Percentiles rank a stretch among this genome's conserved stretches.
phyloP scores from a whole-genome alignment of 2,329 filamentous ascomycete genomes.

The Hypoxylon sp. region DNA sequence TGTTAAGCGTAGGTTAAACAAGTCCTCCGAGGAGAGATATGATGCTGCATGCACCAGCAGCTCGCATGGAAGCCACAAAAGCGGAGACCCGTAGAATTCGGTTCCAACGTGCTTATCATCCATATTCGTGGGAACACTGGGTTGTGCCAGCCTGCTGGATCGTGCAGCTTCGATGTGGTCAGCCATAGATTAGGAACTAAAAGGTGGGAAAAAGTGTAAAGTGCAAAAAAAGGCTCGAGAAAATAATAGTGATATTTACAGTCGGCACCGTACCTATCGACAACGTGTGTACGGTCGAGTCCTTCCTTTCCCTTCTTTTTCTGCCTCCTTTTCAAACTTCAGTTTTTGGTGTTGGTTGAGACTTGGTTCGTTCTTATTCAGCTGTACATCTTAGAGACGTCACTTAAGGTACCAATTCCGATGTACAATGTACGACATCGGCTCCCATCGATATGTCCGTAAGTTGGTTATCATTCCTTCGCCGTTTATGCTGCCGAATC shows the following conservation, averaged over 20 bases:
- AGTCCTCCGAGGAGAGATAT: conserved; percentile 41
- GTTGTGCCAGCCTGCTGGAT: conserved; percentile 17
- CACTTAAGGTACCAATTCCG: conserved; percentile 27
- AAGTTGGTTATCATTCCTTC: conserved; percentile 16
- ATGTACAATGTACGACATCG: conserved; percentile 26
- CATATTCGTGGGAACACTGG: conserved; percentile 20
- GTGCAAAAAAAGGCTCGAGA: conserved; percentile 1
- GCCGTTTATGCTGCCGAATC: conserved; percentile 17
- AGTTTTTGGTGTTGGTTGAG: conserved; percentile 27
- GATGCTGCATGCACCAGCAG: conserved; percentile 46
- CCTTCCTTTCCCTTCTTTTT: neutral
- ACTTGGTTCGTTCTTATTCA: conserved; percentile 12
- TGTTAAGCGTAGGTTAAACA: conserved; percentile 46
- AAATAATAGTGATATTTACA: conserved; percentile 5
- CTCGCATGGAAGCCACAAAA: conserved; percentile 48
- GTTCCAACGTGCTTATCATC: conserved; percentile 29
- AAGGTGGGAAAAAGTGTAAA: conserved; percentile 3
- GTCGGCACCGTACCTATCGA: neutral
- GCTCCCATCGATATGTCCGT: conserved; percentile 15
- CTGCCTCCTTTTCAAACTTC: conserved; percentile 16
- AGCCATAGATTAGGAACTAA: conserved; percentile 21
- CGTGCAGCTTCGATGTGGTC: conserved; percentile 14
- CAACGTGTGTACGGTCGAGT: conserved; percentile 11
- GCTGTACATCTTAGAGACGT: conserved; percentile 29
- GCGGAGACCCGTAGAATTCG: conserved; percentile 30